These are phyloP conservation scores for Phylloporus rhodoxanthus DNA, from an alignment of 768 basidiomycete species.

Conservation along the genomic window DNA sequence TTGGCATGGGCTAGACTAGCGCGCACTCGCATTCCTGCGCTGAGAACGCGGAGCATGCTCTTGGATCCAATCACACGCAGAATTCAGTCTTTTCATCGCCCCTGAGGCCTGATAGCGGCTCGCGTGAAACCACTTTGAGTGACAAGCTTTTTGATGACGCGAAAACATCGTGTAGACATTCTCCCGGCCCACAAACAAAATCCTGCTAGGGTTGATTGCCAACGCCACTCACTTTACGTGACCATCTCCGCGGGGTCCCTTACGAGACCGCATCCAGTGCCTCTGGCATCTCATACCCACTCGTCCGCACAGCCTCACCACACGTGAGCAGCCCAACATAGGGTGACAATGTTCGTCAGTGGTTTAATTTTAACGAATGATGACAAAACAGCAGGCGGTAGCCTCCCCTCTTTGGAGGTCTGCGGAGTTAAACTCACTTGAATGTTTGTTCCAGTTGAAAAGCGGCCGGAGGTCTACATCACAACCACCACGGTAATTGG, in stretches of 20 bases:
- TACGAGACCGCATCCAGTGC: conserved; percentile 29
- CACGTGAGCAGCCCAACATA: conserved; percentile 76
- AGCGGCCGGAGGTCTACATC: conserved; percentile 68
- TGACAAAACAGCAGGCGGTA: conserved; percentile 15
- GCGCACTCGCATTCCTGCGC: not conserved
- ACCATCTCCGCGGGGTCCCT: conserved; percentile 13
- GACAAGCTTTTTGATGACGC: not conserved
- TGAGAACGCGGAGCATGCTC: conserved; percentile 21
- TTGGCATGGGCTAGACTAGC: too few species aligned
- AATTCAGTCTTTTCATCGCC: not conserved
- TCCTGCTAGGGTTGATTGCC: not conserved
- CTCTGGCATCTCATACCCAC: conserved; percentile 33
- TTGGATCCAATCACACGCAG: not conserved
- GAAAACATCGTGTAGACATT: not conserved
- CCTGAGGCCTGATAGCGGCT: not conserved
- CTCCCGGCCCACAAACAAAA: not conserved
- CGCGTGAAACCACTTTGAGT: not conserved
- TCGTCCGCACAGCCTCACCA: conserved; percentile 59
- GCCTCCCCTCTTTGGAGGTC: conserved; percentile 7
- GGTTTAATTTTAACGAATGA: too few species aligned
- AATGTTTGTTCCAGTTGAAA: conserved; percentile 92
- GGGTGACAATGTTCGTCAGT: conserved; percentile 37
- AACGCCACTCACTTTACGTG: not conserved
- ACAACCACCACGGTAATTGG: conserved; percentile 12
- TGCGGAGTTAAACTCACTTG: conserved; percentile 46